Percentiles rank a stretch among this genome's conserved stretches.
Evolutionary conservation across 2,329 filamentous ascomycete species (phyloP).

Genomic region (Metarhizium album): DNA sequence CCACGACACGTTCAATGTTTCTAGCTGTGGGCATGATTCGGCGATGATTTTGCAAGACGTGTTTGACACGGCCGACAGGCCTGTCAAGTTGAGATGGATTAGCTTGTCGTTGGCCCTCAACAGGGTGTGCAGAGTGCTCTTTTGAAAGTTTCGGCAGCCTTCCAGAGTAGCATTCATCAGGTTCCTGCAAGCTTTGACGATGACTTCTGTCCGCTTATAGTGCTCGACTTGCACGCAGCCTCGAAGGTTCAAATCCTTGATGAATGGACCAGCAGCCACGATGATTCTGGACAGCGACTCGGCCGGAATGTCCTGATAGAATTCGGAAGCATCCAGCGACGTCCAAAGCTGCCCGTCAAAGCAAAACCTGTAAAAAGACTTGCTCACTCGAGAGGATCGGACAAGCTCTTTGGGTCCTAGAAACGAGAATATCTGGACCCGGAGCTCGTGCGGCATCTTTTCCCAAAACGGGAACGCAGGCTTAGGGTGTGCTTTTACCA

Average conservation of each 20-base stretch:
- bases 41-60: conserved; percentile 79
- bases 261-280: conserved; percentile 73
- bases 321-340: conserved; percentile 71
- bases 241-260: conserved; percentile 79
- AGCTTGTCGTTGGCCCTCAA: conserved; percentile 64
- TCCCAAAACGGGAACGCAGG: conserved; percentile 60
- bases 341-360: conserved; percentile 95
- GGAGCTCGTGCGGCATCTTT: conserved; percentile 71
- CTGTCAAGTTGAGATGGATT: conserved; percentile 77
- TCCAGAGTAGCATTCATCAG: conserved; percentile 81
- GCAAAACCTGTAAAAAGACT: conserved; percentile 69
- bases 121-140: conserved; percentile 66
- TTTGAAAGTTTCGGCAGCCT: conserved; percentile 76
- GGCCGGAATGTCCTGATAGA: conserved; percentile 78
- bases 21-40: conserved; percentile 68
- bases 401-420: conserved; percentile 74
- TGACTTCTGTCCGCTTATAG: conserved; percentile 63
- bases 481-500: conserved; percentile 16
- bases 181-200: conserved; percentile 79
- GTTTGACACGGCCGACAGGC: conserved; percentile 69
- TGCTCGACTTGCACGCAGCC: conserved; percentile 85
- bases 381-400: conserved; percentile 65
- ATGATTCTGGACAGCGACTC: conserved; percentile 79
- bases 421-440: conserved; percentile 65
- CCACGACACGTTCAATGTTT: conserved; percentile 85